phyloP scores from a whole-genome alignment of 164 flowering plant genomes.

The Taxillus chinensis region DNA sequence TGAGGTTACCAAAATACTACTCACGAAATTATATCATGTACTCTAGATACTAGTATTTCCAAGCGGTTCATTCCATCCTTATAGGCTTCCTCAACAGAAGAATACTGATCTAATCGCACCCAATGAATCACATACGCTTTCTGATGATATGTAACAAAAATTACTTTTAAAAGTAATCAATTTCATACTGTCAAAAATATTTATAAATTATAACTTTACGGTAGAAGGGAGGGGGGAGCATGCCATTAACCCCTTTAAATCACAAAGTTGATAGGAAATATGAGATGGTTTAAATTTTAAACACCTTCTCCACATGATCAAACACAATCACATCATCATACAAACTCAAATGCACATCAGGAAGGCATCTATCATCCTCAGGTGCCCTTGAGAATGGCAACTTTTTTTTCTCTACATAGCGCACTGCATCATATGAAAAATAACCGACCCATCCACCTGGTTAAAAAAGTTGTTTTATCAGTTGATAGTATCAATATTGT shows the following conservation, averaged over 20 bases:
- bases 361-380: conserved; percentile 76
- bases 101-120: conserved; percentile 64
- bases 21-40: conserved; percentile 67
- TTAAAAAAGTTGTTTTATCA: conserved; percentile 7
- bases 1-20: conserved; percentile 13
- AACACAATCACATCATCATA: conserved; percentile 85
- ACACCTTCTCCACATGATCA: conserved; percentile 95
- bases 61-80: conserved; percentile 59
- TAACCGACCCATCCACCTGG: conserved; percentile 98
- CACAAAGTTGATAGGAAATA: background rate
- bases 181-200: no score
- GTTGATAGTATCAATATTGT: no score
- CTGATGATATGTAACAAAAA: conserved; percentile 26
- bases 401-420: conserved; percentile 82
- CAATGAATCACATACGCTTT: conserved; percentile 85
- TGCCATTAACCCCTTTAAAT: background rate
- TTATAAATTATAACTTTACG: no score
- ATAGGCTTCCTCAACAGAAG: conserved; percentile 62
- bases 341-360: conserved; percentile 86
- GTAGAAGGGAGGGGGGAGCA: background rate
- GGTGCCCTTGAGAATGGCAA: conserved; percentile 81
- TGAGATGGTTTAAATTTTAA: background rate
- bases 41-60: conserved; percentile 49
- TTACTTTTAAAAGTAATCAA: background rate
- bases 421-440: conserved; percentile 91